Evolutionary conservation across 176 grass and related monocot genomes (phyloP).

Genomic region (Raddia guianensis): DNA sequence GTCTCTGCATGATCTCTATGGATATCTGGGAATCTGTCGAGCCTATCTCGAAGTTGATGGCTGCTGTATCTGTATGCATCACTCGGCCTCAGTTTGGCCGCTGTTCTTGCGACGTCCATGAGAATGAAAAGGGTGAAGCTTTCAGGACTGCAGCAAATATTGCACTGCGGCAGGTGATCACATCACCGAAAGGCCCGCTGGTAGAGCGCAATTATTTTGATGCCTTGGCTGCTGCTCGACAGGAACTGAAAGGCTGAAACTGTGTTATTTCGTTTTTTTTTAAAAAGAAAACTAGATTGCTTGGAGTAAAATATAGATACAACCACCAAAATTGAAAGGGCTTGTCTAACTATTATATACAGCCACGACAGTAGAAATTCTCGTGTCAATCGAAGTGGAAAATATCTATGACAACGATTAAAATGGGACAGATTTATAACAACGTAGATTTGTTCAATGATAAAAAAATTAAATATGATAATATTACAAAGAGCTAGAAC

Average conservation of each 20-base stretch:
- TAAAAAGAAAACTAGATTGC: not conserved
- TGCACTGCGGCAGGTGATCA: not conserved
- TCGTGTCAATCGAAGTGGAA: no score
- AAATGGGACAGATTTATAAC: no score
- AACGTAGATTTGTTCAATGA: no score
- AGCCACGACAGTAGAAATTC: no score
- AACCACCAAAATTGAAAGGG: not conserved
- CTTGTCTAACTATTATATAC: no score
- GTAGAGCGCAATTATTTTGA: slow-evolving; percentile 33
- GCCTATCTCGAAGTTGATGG: slow-evolving; percentile 8
- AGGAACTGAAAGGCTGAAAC: slow-evolving; percentile 17
- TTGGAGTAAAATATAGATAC: not conserved
- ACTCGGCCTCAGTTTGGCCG: slow-evolving; percentile 36
- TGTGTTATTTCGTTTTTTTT: no score
- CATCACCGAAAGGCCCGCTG: slow-evolving; percentile 19
- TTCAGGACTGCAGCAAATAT: not conserved
- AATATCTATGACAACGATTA: no score
- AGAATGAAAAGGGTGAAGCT: slow-evolving; percentile 22
- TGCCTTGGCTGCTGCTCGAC: slow-evolving; percentile 15
- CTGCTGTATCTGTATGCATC: not conserved
- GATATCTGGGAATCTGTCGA: slow-evolving; percentile 19
- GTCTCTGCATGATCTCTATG: slow-evolving; percentile 9
- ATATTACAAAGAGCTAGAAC: no score
- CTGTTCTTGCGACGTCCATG: slow-evolving; percentile 8
- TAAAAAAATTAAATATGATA: no score